A percentile compares a stretch with the other conserved stretches of the same genome.
phyloP scores from a whole-genome alignment of 352 stramenopile species.

The Peronospora farinosa region DNA sequence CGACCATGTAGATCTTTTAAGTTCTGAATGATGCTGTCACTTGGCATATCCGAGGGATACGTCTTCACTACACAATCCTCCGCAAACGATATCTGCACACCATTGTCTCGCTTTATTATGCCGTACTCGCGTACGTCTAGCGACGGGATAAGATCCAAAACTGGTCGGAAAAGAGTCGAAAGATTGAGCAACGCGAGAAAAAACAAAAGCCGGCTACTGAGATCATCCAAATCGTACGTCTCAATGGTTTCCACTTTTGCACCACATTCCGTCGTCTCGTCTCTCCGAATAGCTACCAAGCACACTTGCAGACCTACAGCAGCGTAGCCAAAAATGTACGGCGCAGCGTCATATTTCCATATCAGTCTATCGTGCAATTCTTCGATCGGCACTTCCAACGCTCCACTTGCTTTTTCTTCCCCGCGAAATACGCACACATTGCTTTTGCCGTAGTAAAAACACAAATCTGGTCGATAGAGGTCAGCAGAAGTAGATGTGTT shows the following conservation, averaged over 20 bases:
- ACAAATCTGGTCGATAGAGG: too few species aligned
- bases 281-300: not conserved
- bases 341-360: not conserved
- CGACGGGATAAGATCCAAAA: slow-evolving; percentile 7
- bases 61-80: slow-evolving; percentile 16
- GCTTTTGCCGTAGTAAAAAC: too few species aligned
- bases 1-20: too few species aligned
- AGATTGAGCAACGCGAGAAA: too few species aligned
- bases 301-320: not conserved
- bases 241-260: not conserved
- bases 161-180: too few species aligned
- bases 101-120: slow-evolving; percentile 5
- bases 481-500: not conserved
- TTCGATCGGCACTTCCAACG: not conserved
- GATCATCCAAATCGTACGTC: not conserved
- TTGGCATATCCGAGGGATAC: too few species aligned
- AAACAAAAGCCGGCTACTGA: too few species aligned
- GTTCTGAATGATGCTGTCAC: too few species aligned
- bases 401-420: not conserved
- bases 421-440: not conserved
- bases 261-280: not conserved
- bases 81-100: slow-evolving; percentile 10
- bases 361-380: not conserved
- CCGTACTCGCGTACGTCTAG: slow-evolving; percentile 6
- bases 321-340: too few species aligned